A percentile compares a stretch with the other conserved stretches of the same genome.
These are phyloP conservation scores for Ceratocystis ficicola DNA, from an alignment of 2,329 filamentous ascomycete genomes.

Conservation along the genomic window DNA sequence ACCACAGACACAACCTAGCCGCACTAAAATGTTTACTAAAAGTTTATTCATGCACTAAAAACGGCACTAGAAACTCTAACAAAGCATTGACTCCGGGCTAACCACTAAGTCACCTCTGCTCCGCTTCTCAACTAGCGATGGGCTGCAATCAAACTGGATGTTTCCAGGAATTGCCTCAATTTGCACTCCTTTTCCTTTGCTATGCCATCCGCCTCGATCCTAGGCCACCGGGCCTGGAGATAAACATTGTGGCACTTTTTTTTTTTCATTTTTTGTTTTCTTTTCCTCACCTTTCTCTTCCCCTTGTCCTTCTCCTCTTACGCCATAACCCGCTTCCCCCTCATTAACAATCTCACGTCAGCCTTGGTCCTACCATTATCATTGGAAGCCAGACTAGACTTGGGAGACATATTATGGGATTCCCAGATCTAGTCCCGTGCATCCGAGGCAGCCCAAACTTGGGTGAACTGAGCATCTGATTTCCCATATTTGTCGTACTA, in stretches of 20 bases:
- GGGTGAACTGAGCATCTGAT: background rate
- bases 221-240: background rate
- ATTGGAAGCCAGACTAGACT: background rate
- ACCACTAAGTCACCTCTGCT: background rate
- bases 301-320: background rate
- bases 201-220: background rate
- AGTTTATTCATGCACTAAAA: conserved; percentile 10
- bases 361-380: background rate
- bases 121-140: background rate
- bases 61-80: conserved; percentile 5
- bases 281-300: background rate
- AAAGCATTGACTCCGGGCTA: background rate
- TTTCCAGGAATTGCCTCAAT: background rate
- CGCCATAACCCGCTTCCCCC: background rate
- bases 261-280: background rate
- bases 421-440: background rate
- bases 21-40: conserved; percentile 9
- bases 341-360: background rate
- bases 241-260: background rate
- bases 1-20: background rate
- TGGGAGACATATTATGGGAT: background rate
- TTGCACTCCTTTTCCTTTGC: background rate
- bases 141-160: conserved; percentile 3
- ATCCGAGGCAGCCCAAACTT: background rate
- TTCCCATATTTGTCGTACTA: background rate